Base-by-base conservation (phyloP, 352 stramenopile species). In the Paralagenidium karlingii region DNA sequence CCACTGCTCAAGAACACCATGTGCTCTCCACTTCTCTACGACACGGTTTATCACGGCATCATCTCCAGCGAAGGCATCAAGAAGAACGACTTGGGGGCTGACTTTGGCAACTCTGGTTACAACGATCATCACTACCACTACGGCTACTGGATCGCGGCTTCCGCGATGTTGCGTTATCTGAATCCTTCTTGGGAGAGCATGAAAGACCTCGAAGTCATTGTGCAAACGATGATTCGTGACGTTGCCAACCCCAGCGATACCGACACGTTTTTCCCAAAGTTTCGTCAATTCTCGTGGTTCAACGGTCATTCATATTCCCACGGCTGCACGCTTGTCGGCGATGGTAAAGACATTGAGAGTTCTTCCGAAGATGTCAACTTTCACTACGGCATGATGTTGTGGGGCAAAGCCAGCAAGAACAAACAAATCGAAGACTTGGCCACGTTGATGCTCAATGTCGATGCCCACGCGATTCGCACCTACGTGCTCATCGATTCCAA, bases 101-200 rank as follows among this genome's bases (percentile, higher is more conserved):
- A 88, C 31, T 88, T 84, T 38, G 75, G 75, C 33, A 88, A 75
- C 49, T 58, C 55, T 10, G 66, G 83, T 11, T 88, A 88, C 60
- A 88, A 88, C 45, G 75, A 88, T 43, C 68, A 88, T 53, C 70
- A 88, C 44, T 88, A 85, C 42, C 75, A 88, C 49, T 88, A 68
- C 45, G 75, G 70, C 9, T 88, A 88, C 51, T 88, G 60, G 47
- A 54, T 88, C 29, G 63, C 55, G 18, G 63, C 60, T 0, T 73
- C 73, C 0, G 75, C 75, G 1, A 85, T 88, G 18, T 25, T 82
- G 0, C 67, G 63, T 38, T 60, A 78, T 21, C 37, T 85, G 2
- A 60, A 88, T 43, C 75, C 70, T 24, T 68, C 49, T 15, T 85
- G 68, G 68, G 51, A 31, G 41, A 52, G 60, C 5, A 68, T 80